phyloP scores from a whole-genome alignment of 1,284 basidiomycete genomes.

The Agroathelia rolfsii region DNA sequence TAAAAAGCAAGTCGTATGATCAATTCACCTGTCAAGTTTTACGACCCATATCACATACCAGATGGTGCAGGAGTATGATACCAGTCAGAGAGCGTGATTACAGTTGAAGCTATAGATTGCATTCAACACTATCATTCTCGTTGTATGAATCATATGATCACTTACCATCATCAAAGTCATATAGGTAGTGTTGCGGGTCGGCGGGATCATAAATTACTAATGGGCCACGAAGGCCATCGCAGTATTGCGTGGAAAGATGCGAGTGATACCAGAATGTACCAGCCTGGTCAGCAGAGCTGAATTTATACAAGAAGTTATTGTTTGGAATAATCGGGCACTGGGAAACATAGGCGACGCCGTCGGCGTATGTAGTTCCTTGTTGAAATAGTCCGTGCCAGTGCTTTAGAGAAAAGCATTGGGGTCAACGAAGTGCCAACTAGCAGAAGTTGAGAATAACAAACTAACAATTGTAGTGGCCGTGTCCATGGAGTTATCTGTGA shows the following conservation, averaged over 20 bases:
- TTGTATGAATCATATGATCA: neutral
- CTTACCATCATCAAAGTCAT: constrained; percentile 34
- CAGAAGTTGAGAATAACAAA: no score
- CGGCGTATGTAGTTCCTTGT: constrained; percentile 23
- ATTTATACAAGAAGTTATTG: constrained; percentile 33
- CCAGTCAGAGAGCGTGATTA: constrained; percentile 34
- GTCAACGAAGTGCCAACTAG: neutral
- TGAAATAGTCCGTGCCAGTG: constrained; percentile 30
- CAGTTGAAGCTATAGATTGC: constrained; percentile 23
- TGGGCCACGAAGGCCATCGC: constrained; percentile 24
- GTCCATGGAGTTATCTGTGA: constrained; percentile 24
- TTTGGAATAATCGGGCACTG: constrained; percentile 43
- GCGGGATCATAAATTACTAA: constrained; percentile 24
- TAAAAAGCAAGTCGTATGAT: no score
- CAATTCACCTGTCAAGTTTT: constrained; percentile 16
- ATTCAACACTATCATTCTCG: constrained; percentile 1
- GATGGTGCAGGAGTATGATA: constrained; percentile 20
- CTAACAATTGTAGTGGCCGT: constrained; percentile 25
- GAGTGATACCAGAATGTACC: constrained; percentile 30
- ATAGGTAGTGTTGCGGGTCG: constrained; percentile 30
- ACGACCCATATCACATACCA: constrained; percentile 19
- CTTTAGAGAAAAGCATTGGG: constrained; percentile 16
- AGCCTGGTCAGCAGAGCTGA: constrained; percentile 19
- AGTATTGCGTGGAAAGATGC: constrained; percentile 28
- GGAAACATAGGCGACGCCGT: constrained; percentile 27